Evolutionary conservation across 805 yeast species (phyloP), one percentile per base, ranked within the genome.

Genomic region (Saccharomyces paradoxus): DNA sequence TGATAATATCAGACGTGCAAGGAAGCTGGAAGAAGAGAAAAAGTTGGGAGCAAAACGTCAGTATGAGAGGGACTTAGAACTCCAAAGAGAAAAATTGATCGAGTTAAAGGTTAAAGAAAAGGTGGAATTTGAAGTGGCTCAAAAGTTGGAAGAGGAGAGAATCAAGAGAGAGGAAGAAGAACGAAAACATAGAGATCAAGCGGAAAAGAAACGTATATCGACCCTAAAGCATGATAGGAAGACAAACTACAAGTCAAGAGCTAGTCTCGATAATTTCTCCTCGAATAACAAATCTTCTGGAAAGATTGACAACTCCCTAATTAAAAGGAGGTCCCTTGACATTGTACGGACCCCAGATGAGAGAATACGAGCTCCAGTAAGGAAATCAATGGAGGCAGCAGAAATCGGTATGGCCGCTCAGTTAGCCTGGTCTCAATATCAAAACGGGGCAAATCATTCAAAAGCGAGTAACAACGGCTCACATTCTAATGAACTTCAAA

Each of bases 41-140:
- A 55, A 56, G 50, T 41, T 55, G 51, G 55, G 53, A 21, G 56
- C 60, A 50, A 58, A 55, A 46, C 56, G 49, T 32, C 55, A 53
- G 49, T 44, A 51, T 14, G 58, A 56, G 24, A 50, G 54, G 41
- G 62, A 60, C 24, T 31, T 55, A 24, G 60, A 60, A 31, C 55
- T 56, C 9, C 66, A 61, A 51, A 55, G 59, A 44, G 62, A 63
- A 48, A 63, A 55, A 27, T 48, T 55, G 53, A 53, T 62, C 28
- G 70, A 66, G 28, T 47, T 57, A n/a, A 58, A 60, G 48, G 57
- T 67, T 3, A 61, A 65, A 53, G 56, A 63, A 46, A 66, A 65
- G 47, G 63, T 69, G 2, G 63, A 64, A 49, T 51, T 54, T 5
- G 64, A 63, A 50, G 53, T 61, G 58, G 58, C 52, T 14, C 55